Evolutionary conservation across 805 yeast species (phyloP), one percentile per base, ranked within the genome.

Genomic region (Kuraishia molischiana): DNA sequence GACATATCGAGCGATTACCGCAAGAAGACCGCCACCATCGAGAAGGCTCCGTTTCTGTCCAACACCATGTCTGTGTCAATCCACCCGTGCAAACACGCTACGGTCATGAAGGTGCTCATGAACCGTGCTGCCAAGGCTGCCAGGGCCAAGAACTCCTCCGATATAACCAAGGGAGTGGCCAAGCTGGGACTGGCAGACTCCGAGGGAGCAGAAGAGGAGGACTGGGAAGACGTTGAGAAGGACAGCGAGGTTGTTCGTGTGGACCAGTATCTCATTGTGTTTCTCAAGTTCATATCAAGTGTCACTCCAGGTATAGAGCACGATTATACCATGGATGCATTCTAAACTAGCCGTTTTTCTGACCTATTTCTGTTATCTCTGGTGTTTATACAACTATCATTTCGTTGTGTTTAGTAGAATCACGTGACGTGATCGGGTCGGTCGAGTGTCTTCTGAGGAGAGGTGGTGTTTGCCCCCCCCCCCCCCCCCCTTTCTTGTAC

Each of bases 281-380:
- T 92, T 56, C 68, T 92, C 51, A 92, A 92, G 61, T 92, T 92
- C 53, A 90, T 92, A 35, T 84, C 97, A 6, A 85, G 97, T 62
- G 97, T 92, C 6, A 89, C 95, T 1, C 98, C 98, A 0, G 95
- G 97, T 14, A 89, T 92, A 40, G 95, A 90, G 61, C 94, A 90
- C 58, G 98, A 92, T 51, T 87, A 87, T 55, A 92, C 98, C n/a
- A 92, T 90, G 97, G 89, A 87, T 56, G 97, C 95, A 1, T 74
- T 83, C 52, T 81, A 52, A 14, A 11, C n/a, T n/a, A n/a, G n/a
- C n/a, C n/a, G n/a, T n/a, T n/a, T n/a, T n/a, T n/a, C n/a, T n/a
- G n/a, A n/a, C n/a, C n/a, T n/a, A n/a, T n/a, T n/a, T n/a, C n/a
- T n/a, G n/a, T n/a, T n/a, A n/a, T n/a, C n/a, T n/a, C n/a, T n/a